phyloP scores from a whole-genome alignment of 2,329 filamentous ascomycete genomes.

The Hirsutella minnesotensis region DNA sequence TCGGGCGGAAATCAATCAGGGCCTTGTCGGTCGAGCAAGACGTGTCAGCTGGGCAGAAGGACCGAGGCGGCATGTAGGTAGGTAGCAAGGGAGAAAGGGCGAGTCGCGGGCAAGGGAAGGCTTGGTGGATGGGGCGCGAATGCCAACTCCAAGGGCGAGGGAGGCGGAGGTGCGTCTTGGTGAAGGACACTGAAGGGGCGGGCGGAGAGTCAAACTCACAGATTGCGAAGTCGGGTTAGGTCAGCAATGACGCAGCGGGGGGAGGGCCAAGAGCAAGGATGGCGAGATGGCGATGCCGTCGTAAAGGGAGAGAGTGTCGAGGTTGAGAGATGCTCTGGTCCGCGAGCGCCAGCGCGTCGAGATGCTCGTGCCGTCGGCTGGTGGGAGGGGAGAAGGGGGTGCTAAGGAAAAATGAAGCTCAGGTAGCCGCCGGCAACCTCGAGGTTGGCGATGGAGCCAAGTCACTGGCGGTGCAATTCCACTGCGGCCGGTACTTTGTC shows the following conservation, averaged over 20 bases:
- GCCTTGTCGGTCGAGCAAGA: not conserved
- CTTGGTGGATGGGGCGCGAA: not conserved
- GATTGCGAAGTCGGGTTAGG: constrained; percentile 19
- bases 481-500: constrained; percentile 19
- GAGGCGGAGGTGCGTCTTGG: constrained; percentile 4
- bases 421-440: not conserved
- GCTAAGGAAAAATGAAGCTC: not conserved
- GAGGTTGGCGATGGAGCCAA: constrained; percentile 9
- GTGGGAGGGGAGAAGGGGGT: not conserved
- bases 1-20: not conserved
- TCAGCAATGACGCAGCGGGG: constrained; percentile 26
- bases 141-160: constrained; percentile 1
- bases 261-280: not conserved
- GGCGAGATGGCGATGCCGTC: no score
- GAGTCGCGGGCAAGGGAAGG: not conserved
- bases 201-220: constrained; percentile 13
- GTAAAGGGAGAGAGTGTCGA: no score
- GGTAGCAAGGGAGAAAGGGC: not conserved
- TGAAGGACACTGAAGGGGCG: constrained; percentile 16
- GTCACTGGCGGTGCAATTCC: constrained; percentile 22
- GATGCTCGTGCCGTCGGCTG: constrained; percentile 1
- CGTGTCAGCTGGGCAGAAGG: not conserved
- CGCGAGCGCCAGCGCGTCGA: constrained; percentile 1
- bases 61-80: not conserved
- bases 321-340: not conserved